A percentile compares a stretch with the other conserved stretches of the same genome.
Evolutionary conservation across 2,329 filamentous ascomycete genomes (phyloP).

Genomic region (Diplodia sapinea): DNA sequence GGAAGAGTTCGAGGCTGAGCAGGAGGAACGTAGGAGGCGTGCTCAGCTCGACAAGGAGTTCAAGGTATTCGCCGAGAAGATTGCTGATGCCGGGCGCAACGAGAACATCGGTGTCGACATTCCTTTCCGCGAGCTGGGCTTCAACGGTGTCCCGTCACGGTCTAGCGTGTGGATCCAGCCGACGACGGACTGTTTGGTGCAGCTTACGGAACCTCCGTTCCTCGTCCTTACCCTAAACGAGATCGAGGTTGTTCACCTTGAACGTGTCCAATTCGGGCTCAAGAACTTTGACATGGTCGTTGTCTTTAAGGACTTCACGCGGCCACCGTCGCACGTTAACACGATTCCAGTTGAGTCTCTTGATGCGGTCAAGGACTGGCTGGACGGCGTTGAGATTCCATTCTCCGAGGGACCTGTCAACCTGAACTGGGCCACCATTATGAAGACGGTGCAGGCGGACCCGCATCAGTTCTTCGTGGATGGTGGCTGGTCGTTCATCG

Average conservation of each 20-base stretch:
- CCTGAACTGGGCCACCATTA: constrained; percentile 98
- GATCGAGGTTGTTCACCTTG: constrained; percentile 93
- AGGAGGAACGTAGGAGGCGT: constrained; percentile 89
- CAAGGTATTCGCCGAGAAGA: constrained; percentile 95
- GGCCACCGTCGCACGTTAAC: constrained; percentile 92
- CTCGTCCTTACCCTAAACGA: constrained; percentile 94
- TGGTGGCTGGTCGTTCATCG: constrained; percentile 93
- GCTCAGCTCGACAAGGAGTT: constrained; percentile 95
- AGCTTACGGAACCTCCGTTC: constrained; percentile 96
- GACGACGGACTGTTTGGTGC: constrained; percentile 94
- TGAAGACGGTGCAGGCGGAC: constrained; percentile 97
- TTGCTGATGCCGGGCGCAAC: constrained; percentile 90
- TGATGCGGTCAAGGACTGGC: constrained; percentile 96
- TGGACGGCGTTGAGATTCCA: constrained; percentile 93
- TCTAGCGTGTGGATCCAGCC: constrained; percentile 96
- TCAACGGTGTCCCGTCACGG: constrained; percentile 94
- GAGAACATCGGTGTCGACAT: constrained; percentile 94
- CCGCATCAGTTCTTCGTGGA: constrained; percentile 95
- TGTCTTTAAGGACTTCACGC: constrained; percentile 95
- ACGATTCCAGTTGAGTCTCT: constrained; percentile 96
- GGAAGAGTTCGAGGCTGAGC: constrained; percentile 97
- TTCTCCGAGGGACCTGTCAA: constrained; percentile 95
- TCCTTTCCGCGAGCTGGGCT: constrained; percentile 93
- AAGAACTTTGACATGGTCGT: constrained; percentile 99
- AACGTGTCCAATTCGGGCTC: constrained; percentile 92